A percentile compares a stretch with the other conserved stretches of the same genome.
phyloP scores from a whole-genome alignment of 805 yeast species.

The Starmera dryadoides region DNA sequence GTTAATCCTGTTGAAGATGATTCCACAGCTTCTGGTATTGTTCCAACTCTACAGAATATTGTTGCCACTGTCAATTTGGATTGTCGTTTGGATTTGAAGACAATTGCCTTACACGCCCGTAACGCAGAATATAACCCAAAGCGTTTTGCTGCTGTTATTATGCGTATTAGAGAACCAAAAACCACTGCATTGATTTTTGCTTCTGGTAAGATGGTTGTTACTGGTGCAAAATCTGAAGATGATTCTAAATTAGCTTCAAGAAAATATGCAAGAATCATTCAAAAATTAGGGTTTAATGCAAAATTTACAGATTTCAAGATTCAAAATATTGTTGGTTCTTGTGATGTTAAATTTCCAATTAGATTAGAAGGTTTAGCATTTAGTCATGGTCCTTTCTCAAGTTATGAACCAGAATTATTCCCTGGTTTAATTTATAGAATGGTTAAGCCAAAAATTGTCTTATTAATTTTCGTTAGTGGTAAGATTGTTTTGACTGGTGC shows the following conservation, averaged over 20 bases:
- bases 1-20: conserved; percentile 35
- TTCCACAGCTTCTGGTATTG: conserved; percentile 86
- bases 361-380: conserved; percentile 96
- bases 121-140: conserved; percentile 98
- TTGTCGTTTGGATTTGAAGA: conserved; percentile 90
- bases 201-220: conserved; percentile 98
- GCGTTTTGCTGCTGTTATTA: conserved; percentile 98
- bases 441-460: conserved; percentile 97
- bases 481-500: conserved; percentile 98
- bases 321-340: conserved; percentile 96
- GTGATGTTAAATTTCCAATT: conserved; percentile 97
- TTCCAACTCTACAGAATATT: conserved; percentile 88
- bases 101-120: conserved; percentile 97
- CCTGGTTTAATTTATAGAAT: conserved; percentile 98
- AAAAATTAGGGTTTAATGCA: conserved; percentile 95
- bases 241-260: conserved; percentile 97
- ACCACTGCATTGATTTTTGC: conserved; percentile 97
- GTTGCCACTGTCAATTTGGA: conserved; percentile 97
- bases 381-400: conserved; percentile 97
- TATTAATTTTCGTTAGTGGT: conserved; percentile 93
- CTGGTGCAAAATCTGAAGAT: conserved; percentile 98
- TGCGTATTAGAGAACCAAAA: conserved; percentile 98
- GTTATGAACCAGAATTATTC: conserved; percentile 96
- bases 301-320: conserved; percentile 97
- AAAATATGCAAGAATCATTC: conserved; percentile 96